Percentiles rank a stretch among this genome's conserved stretches.
These are phyloP conservation scores for Pseudogymnoascus sp. DNA, from an alignment of 2,329 filamentous ascomycete species.

Conservation along the genomic window DNA sequence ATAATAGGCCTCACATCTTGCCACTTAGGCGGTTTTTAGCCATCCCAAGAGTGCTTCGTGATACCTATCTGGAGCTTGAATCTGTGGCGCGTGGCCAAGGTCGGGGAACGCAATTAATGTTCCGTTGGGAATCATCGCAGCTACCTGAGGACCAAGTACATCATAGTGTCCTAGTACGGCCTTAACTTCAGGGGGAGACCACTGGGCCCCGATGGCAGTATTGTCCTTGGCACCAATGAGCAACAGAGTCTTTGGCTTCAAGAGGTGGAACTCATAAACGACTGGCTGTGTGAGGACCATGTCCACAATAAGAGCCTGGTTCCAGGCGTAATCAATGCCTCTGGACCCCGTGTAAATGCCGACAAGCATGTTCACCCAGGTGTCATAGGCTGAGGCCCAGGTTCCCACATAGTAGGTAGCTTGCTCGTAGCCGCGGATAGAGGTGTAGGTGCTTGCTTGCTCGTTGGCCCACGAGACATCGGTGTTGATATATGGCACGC, in stretches of 20 bases:
- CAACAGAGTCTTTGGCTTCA: slow-evolving; percentile 40
- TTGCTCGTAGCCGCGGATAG: slow-evolving; percentile 41
- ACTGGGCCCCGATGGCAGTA: slow-evolving; percentile 19
- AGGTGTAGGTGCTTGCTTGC: slow-evolving; percentile 34
- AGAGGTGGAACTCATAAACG: slow-evolving; percentile 40
- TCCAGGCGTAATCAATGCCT: slow-evolving; percentile 36
- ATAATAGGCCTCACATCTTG: background rate
- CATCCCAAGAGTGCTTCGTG: slow-evolving; percentile 37
- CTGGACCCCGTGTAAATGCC: slow-evolving; percentile 41
- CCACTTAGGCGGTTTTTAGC: slow-evolving; percentile 23
- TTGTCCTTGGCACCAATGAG: slow-evolving; percentile 45
- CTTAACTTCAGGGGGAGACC: slow-evolving; percentile 29
- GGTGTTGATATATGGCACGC: slow-evolving; percentile 39
- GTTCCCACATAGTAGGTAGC: slow-evolving; percentile 40
- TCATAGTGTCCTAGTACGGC: slow-evolving; percentile 39
- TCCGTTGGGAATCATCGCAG: slow-evolving; percentile 35
- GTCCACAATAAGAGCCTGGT: slow-evolving; percentile 45
- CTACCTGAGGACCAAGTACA: slow-evolving; percentile 36
- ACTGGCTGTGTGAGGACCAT: slow-evolving; percentile 47
- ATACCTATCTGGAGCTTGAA: slow-evolving; percentile 39
- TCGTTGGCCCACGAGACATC: slow-evolving; percentile 35
- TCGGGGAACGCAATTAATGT: slow-evolving; percentile 38
- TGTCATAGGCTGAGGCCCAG: slow-evolving; percentile 43
- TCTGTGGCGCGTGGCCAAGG: slow-evolving; percentile 43
- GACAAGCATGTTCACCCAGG: slow-evolving; percentile 48